Evolutionary conservation across 2,329 filamentous ascomycete genomes (phyloP), one percentile per base, ranked within the genome.

Genomic region (Xylariomycetidae sp.): DNA sequence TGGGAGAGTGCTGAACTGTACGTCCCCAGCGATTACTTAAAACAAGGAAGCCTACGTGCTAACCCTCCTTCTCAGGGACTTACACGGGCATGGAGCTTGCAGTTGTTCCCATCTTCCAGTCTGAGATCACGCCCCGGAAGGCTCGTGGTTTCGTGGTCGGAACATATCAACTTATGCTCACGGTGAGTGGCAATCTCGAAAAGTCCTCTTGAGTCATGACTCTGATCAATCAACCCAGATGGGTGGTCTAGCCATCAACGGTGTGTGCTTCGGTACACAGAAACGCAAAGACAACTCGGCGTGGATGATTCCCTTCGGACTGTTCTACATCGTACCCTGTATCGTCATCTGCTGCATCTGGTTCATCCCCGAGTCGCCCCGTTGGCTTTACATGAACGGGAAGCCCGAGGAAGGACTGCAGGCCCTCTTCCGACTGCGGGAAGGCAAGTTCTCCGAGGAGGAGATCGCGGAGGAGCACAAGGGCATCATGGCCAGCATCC

Each of bases 71-170:
- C 14, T 27, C 7, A 27, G 25, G 7, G 31, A 31, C 58, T 14
- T 64, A 64, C 29, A 48, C 63, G 19, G 61, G 60, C 10, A 63
- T 61, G 52, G 60, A 64, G 37, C 48, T 64, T 8, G 53, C 61
- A 1, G 44, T 58, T 3, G 54, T 62, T 0, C 62, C 61, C 0
- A 48, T 54, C 0, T 57, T 52, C 9, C 57, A 60, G 33, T 57
- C 57, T 1, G 59, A 61, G 40, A 45, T 59, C 18, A 47, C 51
- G 1, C 58, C 56, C 0, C 39, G 42, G 4, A 29, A 41, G 8
- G 44, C 49, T 3, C 53, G 59, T 18, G 59, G 59, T 0, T 46
- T 60, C 13, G 49, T 53, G 14, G 58, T 61, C 3, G 54, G 53
- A 6, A 50, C 57, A 1, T 63, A 61, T 35, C 57, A 61, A 26